phyloP scores from a whole-genome alignment of 345 rosid species.

The Aethionema arabicum region DNA sequence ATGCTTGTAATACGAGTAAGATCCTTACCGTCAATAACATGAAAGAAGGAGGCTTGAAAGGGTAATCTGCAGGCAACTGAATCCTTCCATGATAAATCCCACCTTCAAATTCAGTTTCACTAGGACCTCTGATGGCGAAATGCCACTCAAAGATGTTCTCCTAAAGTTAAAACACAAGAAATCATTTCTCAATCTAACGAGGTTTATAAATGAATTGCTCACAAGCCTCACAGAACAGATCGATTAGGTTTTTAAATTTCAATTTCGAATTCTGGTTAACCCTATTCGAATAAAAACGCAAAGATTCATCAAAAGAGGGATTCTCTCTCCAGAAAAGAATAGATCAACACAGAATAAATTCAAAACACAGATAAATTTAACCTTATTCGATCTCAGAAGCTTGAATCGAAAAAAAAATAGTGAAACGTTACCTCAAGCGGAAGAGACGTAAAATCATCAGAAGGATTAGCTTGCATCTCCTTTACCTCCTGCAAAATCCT shows the following conservation, averaged over 20 bases:
- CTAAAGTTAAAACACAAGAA: slow-evolving; percentile 40
- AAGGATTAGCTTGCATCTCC: slow-evolving; percentile 98
- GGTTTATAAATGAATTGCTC: background rate
- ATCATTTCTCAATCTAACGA: slow-evolving; percentile 7
- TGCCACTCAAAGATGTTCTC: slow-evolving; percentile 99
- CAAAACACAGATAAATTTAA: background rate
- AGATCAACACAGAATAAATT: background rate
- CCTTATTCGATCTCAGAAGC: slow-evolving; percentile 19
- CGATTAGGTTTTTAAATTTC: background rate
- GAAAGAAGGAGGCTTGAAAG: slow-evolving; percentile 98
- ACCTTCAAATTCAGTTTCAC: slow-evolving; percentile 87
- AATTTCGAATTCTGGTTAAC: slow-evolving; percentile 2
- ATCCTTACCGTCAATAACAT: slow-evolving; percentile 72
- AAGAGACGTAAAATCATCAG: slow-evolving; percentile 97
- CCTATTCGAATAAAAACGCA: slow-evolving; percentile 14
- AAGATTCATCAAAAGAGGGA: background rate
- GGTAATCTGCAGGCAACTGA: slow-evolving; percentile 92
- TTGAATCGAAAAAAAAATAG: background rate
- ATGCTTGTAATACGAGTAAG: slow-evolving; percentile 6
- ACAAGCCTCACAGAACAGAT: background rate
- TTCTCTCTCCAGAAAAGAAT: background rate
- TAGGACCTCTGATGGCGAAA: slow-evolving; percentile 85
- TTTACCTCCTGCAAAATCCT: slow-evolving; percentile 96
- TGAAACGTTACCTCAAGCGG: slow-evolving; percentile 76
- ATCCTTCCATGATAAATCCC: slow-evolving; percentile 99